Percentiles rank a stretch among this genome's conserved stretches.
Evolutionary conservation across 768 basidiomycete genomes (phyloP).

Genomic region (Psilocybe cyanescens): DNA sequence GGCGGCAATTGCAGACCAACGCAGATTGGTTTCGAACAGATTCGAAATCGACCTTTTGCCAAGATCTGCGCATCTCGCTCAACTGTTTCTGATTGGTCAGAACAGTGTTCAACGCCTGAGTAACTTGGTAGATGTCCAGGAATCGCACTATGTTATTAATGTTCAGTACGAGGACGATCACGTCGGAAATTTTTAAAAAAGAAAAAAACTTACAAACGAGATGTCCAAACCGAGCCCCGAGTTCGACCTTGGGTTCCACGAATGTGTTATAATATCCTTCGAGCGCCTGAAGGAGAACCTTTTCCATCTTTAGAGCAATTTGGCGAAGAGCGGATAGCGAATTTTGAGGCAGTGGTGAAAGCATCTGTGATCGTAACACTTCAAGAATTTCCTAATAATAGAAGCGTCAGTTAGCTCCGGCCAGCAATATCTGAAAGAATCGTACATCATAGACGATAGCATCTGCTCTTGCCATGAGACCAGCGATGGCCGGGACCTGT

Average conservation of each 20-base stretch:
- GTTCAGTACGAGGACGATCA: slow-evolving; percentile 10
- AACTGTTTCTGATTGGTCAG: slow-evolving; percentile 87
- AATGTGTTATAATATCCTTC: slow-evolving; percentile 88
- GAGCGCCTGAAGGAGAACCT: slow-evolving; percentile 79
- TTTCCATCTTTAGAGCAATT: slow-evolving; percentile 91
- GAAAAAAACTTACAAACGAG: slow-evolving; percentile 70
- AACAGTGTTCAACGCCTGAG: slow-evolving; percentile 87
- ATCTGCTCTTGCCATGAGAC: slow-evolving; percentile 88
- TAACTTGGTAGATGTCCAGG: slow-evolving; percentile 91
- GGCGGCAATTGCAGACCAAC: slow-evolving; percentile 89
- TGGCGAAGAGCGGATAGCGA: slow-evolving; percentile 76
- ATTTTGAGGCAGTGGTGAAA: slow-evolving; percentile 70
- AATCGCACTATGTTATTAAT: slow-evolving; percentile 67
- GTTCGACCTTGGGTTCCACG: slow-evolving; percentile 89
- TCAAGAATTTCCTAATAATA: slow-evolving; percentile 80
- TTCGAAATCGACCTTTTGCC: slow-evolving; percentile 89
- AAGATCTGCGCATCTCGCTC: slow-evolving; percentile 84
- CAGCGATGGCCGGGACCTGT: slow-evolving; percentile 87
- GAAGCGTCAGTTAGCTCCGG: slow-evolving; percentile 20
- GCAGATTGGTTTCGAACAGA: slow-evolving; percentile 93
- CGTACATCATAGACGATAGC: slow-evolving; percentile 90
- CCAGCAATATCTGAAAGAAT: slow-evolving; percentile 18
- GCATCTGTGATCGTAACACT: slow-evolving; percentile 81
- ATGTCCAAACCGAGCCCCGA: slow-evolving; percentile 90
- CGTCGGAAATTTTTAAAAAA: slow-evolving; percentile 5